Evolutionary conservation across 257 asterid species (phyloP).

Genomic region (Solanum appendiculatum): DNA sequence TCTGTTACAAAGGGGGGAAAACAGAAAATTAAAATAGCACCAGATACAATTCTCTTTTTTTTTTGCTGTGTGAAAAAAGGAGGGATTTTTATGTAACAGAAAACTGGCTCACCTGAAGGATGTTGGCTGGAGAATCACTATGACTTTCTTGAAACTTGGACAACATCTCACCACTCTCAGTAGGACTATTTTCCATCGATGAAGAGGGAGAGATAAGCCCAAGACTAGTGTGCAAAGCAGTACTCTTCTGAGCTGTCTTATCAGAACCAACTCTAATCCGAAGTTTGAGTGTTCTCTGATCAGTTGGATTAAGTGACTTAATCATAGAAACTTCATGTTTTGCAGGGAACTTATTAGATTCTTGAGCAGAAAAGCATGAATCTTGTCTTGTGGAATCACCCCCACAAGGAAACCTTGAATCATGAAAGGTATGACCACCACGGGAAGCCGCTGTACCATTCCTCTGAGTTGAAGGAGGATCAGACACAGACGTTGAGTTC

Average conservation of each 20-base stretch:
- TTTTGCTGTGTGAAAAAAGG: not conserved
- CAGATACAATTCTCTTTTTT: not conserved
- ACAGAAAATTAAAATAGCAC: slow-evolving; percentile 6
- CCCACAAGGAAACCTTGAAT: slow-evolving; percentile 20
- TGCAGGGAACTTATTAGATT: slow-evolving; percentile 26
- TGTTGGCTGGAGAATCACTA: slow-evolving; percentile 39
- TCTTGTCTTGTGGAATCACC: slow-evolving; percentile 32
- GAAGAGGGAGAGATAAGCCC: slow-evolving; percentile 89
- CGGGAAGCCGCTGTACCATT: slow-evolving; percentile 21
- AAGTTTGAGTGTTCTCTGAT: slow-evolving; percentile 49
- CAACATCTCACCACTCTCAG: slow-evolving; percentile 43
- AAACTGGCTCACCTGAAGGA: slow-evolving; percentile 50
- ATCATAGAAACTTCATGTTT: slow-evolving; percentile 30
- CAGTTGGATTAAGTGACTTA: slow-evolving; percentile 28
- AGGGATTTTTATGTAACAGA: not conserved
- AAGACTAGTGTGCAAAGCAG: slow-evolving; percentile 55
- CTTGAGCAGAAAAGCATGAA: slow-evolving; percentile 24
- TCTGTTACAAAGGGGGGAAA: slow-evolving; percentile 29
- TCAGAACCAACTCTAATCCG: slow-evolving; percentile 74
- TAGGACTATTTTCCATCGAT: slow-evolving; percentile 57
- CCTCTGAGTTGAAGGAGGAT: slow-evolving; percentile 30
- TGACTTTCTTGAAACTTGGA: slow-evolving; percentile 30
- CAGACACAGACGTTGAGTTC: slow-evolving; percentile 18
- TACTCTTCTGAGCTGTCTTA: slow-evolving; percentile 45
- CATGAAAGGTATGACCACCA: slow-evolving; percentile 14